Evolutionary conservation across 179 eudicot species (phyloP), one percentile per base, ranked within the genome.

Genomic region (Kewa caespitosa): DNA sequence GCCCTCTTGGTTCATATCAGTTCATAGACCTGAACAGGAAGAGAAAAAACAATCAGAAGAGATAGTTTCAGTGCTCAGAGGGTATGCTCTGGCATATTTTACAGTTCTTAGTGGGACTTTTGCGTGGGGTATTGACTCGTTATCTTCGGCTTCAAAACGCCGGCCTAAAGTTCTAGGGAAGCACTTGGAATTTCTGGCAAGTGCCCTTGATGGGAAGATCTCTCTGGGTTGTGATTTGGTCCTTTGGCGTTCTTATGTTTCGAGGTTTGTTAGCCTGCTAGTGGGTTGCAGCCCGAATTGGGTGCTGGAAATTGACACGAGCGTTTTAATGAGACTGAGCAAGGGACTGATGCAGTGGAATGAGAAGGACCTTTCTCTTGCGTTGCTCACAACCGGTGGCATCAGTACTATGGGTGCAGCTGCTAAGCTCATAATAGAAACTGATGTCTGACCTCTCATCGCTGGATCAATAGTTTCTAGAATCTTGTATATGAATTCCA

Each of bases 1-100:
- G 23, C 99, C 98, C 25, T 93, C 99, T 76, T 93, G 98, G 99
- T 96, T 96, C 82, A 82, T 96, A 80, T 89, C 94, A 1, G 85
- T 72, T 77, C 94, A 93, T 61, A 81, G 83, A 69, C 79, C 89
- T 52, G 88, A 83, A 38, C 83, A 59, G 28, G 90, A 86, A 71
- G 85, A 83, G 28, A 89, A 86, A 71, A 84, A 83, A 33, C 84
- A 61, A 20, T 54, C 84, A 18, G 87, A 84, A 38, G 84, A 83
- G 36, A 74, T 76, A 22, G 85, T 90, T 70, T 89, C 89, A 4
- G 84, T 77, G 69, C 87, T 96, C 1, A 69, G 83, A 62, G 99
- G 99, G n/a, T 87, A 88, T 79, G 92, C 96, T 23, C 87, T 96
- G 15, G 98, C 94, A 8, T 90, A 96, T 74, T 86, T 93, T 76